These are phyloP conservation scores for Tylopilus sp. DNA, from an alignment of 768 basidiomycete genomes.

Conservation along the genomic window DNA sequence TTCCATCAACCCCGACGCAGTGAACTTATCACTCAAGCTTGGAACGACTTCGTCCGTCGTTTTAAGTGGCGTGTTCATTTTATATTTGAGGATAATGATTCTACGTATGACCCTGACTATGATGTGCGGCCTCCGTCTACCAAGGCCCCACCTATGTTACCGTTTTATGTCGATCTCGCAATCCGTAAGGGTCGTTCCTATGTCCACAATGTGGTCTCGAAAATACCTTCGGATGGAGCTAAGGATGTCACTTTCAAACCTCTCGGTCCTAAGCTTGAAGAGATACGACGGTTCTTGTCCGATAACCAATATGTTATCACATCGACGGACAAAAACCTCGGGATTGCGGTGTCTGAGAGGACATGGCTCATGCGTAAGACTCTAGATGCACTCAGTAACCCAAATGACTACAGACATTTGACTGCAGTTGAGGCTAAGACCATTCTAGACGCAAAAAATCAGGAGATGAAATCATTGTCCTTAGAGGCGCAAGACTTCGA, in stretches of 20 bases:
- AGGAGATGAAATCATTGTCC: neutral
- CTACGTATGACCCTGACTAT: constrained; percentile 10
- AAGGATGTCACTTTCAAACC: neutral
- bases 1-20: neutral
- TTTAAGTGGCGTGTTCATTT: constrained; percentile 6
- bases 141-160: neutral
- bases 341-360: neutral
- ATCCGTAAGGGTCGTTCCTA: neutral
- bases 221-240: neutral
- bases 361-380: neutral
- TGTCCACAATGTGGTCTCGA: neutral
- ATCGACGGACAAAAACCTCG: neutral
- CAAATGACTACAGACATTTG: neutral
- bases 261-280: neutral
- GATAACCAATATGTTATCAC: neutral
- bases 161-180: neutral
- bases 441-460: neutral
- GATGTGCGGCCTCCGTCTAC: neutral
- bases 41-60: neutral
- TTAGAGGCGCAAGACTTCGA: neutral
- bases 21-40: neutral
- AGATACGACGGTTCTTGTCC: neutral
- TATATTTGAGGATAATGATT: neutral
- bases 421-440: rapidly evolving
- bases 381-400: neutral